Percentiles rank a stretch among this genome's conserved stretches.
Conservation (phyloP, 2,329 filamentous ascomycete genomes). For the Stagonosporopsis tanaceti region DNA sequence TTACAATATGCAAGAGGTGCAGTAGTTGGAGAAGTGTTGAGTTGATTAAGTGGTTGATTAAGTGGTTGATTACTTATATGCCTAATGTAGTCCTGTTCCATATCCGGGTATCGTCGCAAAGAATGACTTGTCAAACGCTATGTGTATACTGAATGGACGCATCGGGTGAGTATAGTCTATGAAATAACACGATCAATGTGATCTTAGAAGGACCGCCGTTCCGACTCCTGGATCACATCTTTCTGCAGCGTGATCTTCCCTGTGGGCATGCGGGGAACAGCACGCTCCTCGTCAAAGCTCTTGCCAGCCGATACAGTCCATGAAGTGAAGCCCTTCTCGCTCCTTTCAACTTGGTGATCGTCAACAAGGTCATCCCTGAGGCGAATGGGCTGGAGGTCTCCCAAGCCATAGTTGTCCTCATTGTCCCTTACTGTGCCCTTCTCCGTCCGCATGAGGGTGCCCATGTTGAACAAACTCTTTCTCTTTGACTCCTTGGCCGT, state of each 20-base stretch:
- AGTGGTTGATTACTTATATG: conserved; percentile 7
- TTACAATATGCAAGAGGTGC: background rate
- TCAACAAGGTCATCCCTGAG: conserved; percentile 38
- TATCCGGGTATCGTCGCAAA: conserved; percentile 16
- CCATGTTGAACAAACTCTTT: conserved; percentile 33
- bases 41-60: background rate
- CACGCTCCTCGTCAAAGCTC: conserved; percentile 37
- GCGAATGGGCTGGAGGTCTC: conserved; percentile 34
- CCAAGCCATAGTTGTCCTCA: conserved; percentile 35
- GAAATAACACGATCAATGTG: background rate
- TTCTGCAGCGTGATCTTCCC: conserved; percentile 40
- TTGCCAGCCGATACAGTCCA: conserved; percentile 42
- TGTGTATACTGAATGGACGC: background rate
- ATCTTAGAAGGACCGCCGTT: conserved; percentile 17
- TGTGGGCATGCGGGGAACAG: conserved; percentile 1
- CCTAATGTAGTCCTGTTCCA: conserved; percentile 10
- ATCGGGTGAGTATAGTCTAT: background rate
- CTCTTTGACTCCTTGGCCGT: conserved; percentile 26
- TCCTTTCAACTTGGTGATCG: conserved; percentile 26
- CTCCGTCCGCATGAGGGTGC: conserved; percentile 35
- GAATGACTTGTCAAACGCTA: conserved; percentile 4
- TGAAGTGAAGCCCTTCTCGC: conserved; percentile 35
- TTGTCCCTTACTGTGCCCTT: conserved; percentile 25
- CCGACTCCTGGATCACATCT: conserved; percentile 34
- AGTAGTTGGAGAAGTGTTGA: background rate